Evolutionary conservation across 2,329 filamentous ascomycete species (phyloP).

Genomic region (Aspergillus sergii): DNA sequence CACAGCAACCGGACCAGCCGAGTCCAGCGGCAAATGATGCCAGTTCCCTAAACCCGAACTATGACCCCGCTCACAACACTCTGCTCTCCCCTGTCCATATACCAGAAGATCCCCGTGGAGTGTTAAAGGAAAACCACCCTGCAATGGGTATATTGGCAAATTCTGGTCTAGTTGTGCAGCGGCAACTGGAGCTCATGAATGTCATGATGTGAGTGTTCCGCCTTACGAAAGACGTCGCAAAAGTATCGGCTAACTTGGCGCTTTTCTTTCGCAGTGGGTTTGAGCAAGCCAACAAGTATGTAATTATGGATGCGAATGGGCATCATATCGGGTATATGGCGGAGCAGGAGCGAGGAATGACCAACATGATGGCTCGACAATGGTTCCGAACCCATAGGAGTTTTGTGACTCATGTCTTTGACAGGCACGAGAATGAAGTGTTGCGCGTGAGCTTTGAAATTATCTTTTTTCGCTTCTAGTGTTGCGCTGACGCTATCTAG

Average conservation of each 20-base stretch:
- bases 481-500: conserved; percentile 27
- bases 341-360: conserved; percentile 63
- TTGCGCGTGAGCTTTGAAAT: conserved; percentile 45
- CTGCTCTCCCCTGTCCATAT: conserved; percentile 64
- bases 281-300: conserved; percentile 68
- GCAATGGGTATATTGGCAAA: conserved; percentile 61
- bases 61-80: conserved; percentile 45
- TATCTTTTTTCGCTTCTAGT: neutral
- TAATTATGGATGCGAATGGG: conserved; percentile 66
- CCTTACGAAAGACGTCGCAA: neutral
- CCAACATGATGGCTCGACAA: conserved; percentile 59
- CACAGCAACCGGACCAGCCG: conserved; percentile 11
- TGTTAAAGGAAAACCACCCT: conserved; percentile 62
- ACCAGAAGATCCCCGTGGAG: conserved; percentile 61
- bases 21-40: conserved; percentile 16
- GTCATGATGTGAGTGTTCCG: conserved; percentile 53
- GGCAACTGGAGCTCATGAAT: conserved; percentile 68
- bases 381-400: conserved; percentile 64
- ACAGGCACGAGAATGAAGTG: conserved; percentile 62
- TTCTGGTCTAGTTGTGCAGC: conserved; percentile 63
- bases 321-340: conserved; percentile 67
- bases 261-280: conserved; percentile 51
- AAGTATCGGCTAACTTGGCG: conserved; percentile 8
- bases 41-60: conserved; percentile 47
- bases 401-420: conserved; percentile 68